Percentiles rank a stretch among this genome's conserved stretches.
These are phyloP conservation scores for Sordariomycetes sp. DNA, from an alignment of 2,329 filamentous ascomycete genomes.

Conservation along the genomic window DNA sequence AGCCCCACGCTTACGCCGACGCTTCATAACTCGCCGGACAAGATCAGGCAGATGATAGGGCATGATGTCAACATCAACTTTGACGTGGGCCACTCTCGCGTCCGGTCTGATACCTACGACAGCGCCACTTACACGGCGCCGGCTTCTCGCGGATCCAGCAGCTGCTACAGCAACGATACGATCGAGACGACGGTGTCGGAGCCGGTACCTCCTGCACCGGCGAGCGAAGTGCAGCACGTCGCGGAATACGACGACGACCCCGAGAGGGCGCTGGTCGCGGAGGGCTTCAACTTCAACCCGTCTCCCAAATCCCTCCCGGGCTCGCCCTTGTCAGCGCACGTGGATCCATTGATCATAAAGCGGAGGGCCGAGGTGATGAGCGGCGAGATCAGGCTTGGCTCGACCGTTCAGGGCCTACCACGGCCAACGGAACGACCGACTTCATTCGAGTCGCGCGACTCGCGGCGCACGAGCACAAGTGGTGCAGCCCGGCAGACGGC, in stretches of 20 bases:
- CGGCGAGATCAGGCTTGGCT: neutral
- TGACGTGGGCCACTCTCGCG: neutral
- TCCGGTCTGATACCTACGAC: neutral
- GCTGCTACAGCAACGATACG: neutral
- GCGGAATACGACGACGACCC: neutral
- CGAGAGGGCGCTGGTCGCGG: neutral
- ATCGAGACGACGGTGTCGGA: neutral
- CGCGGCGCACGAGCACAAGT: neutral
- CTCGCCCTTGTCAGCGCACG: neutral
- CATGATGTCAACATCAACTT: slow-evolving; percentile 14
- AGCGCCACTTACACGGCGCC: neutral
- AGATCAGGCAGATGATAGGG: slow-evolving; percentile 30
- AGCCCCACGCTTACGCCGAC: slow-evolving; percentile 7
- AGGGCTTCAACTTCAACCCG: neutral
- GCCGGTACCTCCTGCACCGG: neutral
- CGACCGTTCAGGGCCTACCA: neutral
- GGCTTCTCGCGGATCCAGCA: neutral
- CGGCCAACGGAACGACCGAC: neutral
- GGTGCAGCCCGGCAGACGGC: neutral
- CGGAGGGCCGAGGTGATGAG: neutral
- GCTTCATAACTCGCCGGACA: slow-evolving; percentile 21
- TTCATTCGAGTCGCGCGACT: neutral
- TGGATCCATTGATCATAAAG: neutral
- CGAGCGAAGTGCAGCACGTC: neutral
- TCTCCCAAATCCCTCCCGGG: neutral